Evolutionary conservation across 1,139 yeast genomes (phyloP), one percentile per base, ranked within the genome.

Genomic region (Candida tropicalis): DNA sequence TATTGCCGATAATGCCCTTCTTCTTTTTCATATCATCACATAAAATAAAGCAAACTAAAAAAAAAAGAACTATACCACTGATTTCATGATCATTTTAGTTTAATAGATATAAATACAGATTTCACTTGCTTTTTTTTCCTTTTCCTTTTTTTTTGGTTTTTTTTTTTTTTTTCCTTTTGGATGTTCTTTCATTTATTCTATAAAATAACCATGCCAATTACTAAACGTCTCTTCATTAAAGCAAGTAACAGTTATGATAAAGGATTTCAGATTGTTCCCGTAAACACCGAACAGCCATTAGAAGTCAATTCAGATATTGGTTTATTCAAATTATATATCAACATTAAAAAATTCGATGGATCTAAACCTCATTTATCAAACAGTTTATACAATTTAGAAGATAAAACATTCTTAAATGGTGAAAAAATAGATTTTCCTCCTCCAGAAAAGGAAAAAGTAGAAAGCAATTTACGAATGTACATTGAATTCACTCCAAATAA

Each of bases 341-440:
- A 66, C 43, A 70, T 77, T 39, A 68, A 65, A 49, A 65, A 72
- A 48, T 79, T 77, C 48, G 73, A 70, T 44, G 82, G 82, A 1
- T 61, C 78, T 5, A 52, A 56, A 22, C 60, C 61, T 11, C 81
- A 77, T 49, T 47, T 52, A 15, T 45, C 54, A 11, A 66, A 68
- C 47, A 66, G 75, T 50, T 32, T 68, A 62, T 55, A 45, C 35
- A 69, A 70, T 44, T 44, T 62, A 5, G 62, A 62, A 6, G 75
- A 70, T 40, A 50, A 55, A 10, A 52, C 52, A 7, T 64, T 50
- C 43, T 58, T 73, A 29, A 57, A 68, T 48, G 66, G 65, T 0
- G 58, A 57, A 11, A 40, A 56, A 2, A 51, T 51, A 24, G 56
- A 54, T 10, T 40, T 43, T 18, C 29, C 35, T 3, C 53, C 47